Evolutionary conservation across 2,329 filamentous ascomycete genomes (phyloP), one percentile per base, ranked within the genome.

Genomic region (Elsinoe arachidis): DNA sequence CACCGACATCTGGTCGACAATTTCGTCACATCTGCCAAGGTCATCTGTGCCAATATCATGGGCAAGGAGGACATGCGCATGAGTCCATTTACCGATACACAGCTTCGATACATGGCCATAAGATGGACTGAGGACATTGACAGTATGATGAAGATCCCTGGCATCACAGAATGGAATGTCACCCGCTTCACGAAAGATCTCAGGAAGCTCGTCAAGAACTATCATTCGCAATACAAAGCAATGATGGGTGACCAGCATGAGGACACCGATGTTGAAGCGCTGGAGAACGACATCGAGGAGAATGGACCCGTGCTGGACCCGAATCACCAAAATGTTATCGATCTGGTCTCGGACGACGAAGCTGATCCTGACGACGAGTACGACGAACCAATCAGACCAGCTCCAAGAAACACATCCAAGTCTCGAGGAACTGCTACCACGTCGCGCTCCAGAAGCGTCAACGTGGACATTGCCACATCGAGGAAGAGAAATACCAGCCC

Each of bases 91-190:
- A 84, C 82, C 0, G 85, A 90, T 60, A 77, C 76, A 19, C 78
- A 88, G 12, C 78, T 90, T 53, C 81, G 84, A 35, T 80, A 86
- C 63, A 91, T 93, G 86, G 85, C 81, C 11, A 81, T 90, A 52
- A 71, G 76, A 34, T 86, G 87, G 76, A 87, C 87, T 0, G 76
- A 74, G 6, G 81, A 76, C 7, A 65, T 82, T 9, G 78, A 80
- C 14, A 74, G 82, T 58, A 87, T 93, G 82, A 73, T 72, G 33
- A 69, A 70, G 7, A 86, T 92, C 51, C 77, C 78, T 0, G 80
- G 79, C 9, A 85, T 91, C 58, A 78, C 85, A 56, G 61, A 68
- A 1, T 80, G 83, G 23, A 85, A 83, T 66, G 84, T 90, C 21
- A 67, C 76, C 44, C 73, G 75, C 1, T 83, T 84, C 65, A 87